Base-by-base conservation (phyloP, 495 filamentous ascomycete genomes). In the Penicillium lagena region DNA sequence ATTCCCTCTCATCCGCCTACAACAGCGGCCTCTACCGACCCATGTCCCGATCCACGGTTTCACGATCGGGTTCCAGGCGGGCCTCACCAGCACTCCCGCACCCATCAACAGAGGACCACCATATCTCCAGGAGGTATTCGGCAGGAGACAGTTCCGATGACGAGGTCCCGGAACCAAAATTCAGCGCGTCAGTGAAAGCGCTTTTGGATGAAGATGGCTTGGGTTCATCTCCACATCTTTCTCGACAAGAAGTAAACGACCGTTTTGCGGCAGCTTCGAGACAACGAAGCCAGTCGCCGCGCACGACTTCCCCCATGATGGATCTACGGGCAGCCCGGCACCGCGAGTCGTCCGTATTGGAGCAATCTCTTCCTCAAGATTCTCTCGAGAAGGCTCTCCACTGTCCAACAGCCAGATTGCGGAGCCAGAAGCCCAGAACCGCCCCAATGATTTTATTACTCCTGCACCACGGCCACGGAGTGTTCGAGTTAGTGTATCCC, bases 151-250 rank as follows among this genome's bases (percentile, higher is more conserved):
- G 85, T 66, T 89, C 86, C 12, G 86, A 90, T 54, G 85, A 89
- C 45, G 69, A 70, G 45, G 71, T 81, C 17, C 85, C 83, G 30
- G 85, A 85, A 46, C 86, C 87, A 63, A 87, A 85, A 60, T 81
- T 89, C 54, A 89, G 85, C 54, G 86, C 86, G 30, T 75, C 85
- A 31, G 87, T 85, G 8, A 89, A 88, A 53, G 85, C 85, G 15
- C 67, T 90, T 10, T 67, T 90, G 7, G 80, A 84, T 43, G 82
- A 83, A 51, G 79, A 80, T 39, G 77, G 76, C 10, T 60, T 76
- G 43, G 72, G 71, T 15, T 65, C 78, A 35, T 76, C 79, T 27
- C 76, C 80, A 0, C 64, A 64, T 27, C 63, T 64, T 22, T 22
- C 22, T 4, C 22, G 22, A 22, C 22, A 22, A 22, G 2, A 22